Evolutionary conservation across 2,329 filamentous ascomycete genomes (phyloP).

Genomic region (Fusarium tricinctum): DNA sequence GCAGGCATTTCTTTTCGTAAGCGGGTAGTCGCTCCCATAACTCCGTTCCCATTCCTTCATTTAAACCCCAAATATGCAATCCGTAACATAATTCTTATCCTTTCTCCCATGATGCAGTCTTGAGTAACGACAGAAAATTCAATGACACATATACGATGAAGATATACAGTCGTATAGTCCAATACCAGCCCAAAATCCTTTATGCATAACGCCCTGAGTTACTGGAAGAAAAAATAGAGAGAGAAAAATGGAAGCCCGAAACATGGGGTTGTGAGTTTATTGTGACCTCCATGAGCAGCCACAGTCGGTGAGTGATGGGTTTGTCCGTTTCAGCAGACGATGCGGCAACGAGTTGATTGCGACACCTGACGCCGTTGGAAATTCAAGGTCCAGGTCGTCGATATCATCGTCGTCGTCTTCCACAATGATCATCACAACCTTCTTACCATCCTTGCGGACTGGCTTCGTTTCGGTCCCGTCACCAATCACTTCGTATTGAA

Average conservation of each 20-base stretch:
- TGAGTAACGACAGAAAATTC: slow-evolving; percentile 33
- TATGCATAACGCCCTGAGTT: slow-evolving; percentile 30
- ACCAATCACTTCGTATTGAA: slow-evolving; percentile 62
- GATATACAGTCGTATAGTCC: slow-evolving; percentile 19
- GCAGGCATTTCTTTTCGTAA: slow-evolving; percentile 37
- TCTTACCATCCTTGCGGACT: slow-evolving; percentile 52
- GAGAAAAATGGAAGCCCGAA: background rate
- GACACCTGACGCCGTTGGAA: slow-evolving; percentile 2
- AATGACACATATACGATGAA: slow-evolving; percentile 23
- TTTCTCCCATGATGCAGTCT: slow-evolving; percentile 36
- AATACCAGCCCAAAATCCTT: slow-evolving; percentile 24
- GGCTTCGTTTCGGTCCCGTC: slow-evolving; percentile 48
- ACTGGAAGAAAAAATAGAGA: slow-evolving; percentile 15
- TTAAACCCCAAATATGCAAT: slow-evolving; percentile 32
- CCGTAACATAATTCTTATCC: slow-evolving; percentile 26
- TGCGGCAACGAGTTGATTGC: slow-evolving; percentile 27
- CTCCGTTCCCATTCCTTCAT: slow-evolving; percentile 33
- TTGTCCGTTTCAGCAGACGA: slow-evolving; percentile 34
- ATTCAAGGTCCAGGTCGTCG: slow-evolving; percentile 2
- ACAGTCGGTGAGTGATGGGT: slow-evolving; percentile 62
- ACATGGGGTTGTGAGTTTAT: slow-evolving; percentile 41
- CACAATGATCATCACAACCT: slow-evolving; percentile 60
- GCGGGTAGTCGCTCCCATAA: slow-evolving; percentile 37
- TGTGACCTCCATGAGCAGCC: slow-evolving; percentile 68
- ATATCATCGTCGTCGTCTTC: slow-evolving; percentile 52